phyloP scores from a whole-genome alignment of 2,329 filamentous ascomycete genomes.

The Ascochyta viciae-villosae region DNA sequence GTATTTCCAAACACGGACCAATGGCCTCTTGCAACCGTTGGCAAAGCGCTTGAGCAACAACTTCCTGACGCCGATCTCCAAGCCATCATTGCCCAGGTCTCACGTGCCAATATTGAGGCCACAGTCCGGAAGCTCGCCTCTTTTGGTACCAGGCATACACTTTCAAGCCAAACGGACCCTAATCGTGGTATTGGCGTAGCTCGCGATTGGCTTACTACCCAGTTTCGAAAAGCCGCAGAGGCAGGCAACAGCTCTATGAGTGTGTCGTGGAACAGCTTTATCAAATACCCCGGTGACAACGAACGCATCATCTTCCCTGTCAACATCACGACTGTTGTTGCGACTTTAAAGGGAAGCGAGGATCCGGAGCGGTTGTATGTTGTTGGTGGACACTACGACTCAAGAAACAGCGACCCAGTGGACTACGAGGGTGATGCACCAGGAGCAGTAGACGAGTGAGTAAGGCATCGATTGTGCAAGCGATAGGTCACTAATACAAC shows the following conservation, averaged over 20 bases:
- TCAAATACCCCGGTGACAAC: slow-evolving; percentile 48
- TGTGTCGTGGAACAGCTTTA: slow-evolving; percentile 60
- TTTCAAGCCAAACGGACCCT: slow-evolving; percentile 58
- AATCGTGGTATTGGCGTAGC: slow-evolving; percentile 62
- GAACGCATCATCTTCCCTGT: slow-evolving; percentile 55
- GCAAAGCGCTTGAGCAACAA: slow-evolving; percentile 43
- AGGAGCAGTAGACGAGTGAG: slow-evolving; percentile 60
- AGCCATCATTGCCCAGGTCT: slow-evolving; percentile 46
- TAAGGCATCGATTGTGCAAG: not conserved
- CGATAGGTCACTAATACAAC: not conserved
- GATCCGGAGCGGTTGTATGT: slow-evolving; percentile 59
- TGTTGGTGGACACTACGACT: slow-evolving; percentile 63
- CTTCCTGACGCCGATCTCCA: slow-evolving; percentile 48
- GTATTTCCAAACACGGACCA: slow-evolving; percentile 23
- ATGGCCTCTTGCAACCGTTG: slow-evolving; percentile 49
- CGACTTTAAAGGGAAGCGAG: slow-evolving; percentile 55
- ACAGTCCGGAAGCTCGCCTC: slow-evolving; percentile 59
- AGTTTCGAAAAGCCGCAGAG: slow-evolving; percentile 56
- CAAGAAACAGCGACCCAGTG: slow-evolving; percentile 55
- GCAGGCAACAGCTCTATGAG: slow-evolving; percentile 56
- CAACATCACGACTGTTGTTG: slow-evolving; percentile 57
- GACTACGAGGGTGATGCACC: slow-evolving; percentile 60
- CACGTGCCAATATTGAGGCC: slow-evolving; percentile 53
- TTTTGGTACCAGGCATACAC: slow-evolving; percentile 63
- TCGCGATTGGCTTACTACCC: slow-evolving; percentile 59